A percentile compares a stretch with the other conserved stretches of the same genome.
These are phyloP conservation scores for Debaryomyces nepalensis DNA, from an alignment of 1,139 yeast species.

Conservation along the genomic window DNA sequence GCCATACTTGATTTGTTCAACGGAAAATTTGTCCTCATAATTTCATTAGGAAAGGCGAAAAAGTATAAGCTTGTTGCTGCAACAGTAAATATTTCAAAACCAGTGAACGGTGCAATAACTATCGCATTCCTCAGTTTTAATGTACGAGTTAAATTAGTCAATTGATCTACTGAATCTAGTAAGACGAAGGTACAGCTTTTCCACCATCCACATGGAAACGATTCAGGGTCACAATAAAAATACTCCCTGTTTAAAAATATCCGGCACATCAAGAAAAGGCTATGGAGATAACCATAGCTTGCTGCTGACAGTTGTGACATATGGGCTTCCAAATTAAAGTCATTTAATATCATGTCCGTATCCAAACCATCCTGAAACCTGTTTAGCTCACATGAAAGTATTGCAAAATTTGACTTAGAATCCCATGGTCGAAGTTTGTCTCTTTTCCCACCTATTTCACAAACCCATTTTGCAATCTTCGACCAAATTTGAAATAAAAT, in stretches of 20 bases:
- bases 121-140: conserved; percentile 32
- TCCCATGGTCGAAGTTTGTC: conserved; percentile 37
- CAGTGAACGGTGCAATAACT: conserved; percentile 46
- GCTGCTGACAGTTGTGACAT: conserved; percentile 38
- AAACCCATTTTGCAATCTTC: conserved; percentile 39
- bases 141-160: conserved; percentile 27
- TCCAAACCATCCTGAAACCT: conserved; percentile 29
- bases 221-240: conserved; percentile 35
- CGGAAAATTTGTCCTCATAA: conserved; percentile 21
- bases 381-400: conserved; percentile 27
- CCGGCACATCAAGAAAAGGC: conserved; percentile 35
- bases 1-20: too few species aligned
- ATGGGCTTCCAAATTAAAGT: conserved; percentile 35
- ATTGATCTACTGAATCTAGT: conserved; percentile 29
- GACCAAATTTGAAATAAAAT: conserved; percentile 40
- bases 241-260: conserved; percentile 41
- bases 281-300: conserved; percentile 42
- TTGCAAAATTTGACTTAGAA: conserved; percentile 28
- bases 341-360: conserved; percentile 25
- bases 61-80: conserved; percentile 39
- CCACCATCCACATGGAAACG: conserved; percentile 39
- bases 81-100: conserved; percentile 41
- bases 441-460: conserved; percentile 32
- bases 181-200: conserved; percentile 25
- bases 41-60: conserved; percentile 32